Base-by-base conservation (phyloP, 148 eudicot genomes). In the Linanthus parryae region DNA sequence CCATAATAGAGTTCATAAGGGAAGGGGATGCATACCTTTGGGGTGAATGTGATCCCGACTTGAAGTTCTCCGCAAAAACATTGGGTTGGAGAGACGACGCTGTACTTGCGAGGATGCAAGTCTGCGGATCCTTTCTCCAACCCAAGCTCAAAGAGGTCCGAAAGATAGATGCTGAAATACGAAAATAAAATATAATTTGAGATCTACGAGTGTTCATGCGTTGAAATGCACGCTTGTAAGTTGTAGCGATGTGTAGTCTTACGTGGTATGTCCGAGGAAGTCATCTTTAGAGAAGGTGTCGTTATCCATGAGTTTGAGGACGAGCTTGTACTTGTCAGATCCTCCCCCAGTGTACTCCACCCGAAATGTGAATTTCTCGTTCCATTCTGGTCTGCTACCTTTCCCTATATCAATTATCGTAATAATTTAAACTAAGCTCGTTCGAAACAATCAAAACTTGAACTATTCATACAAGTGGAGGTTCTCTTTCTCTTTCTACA, bases 221-320 rank as follows among this genome's bases (percentile, higher is more conserved):
- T n/a, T n/a, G n/a, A n/a, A n/a, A n/a, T n/a, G n/a, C n/a, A n/a
- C n/a, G n/a, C n/a, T n/a, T n/a, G n/a, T n/a, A n/a, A n/a, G n/a
- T n/a, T n/a, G n/a, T n/a, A n/a, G n/a, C n/a, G n/a, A n/a, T n/a
- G n/a, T n/a, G n/a, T 51, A 7, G 1, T 2, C 82, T 41, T 77
- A 84, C 94, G 50, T 70, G 62, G 94, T 48, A 68, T 79, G 63
- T 48, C 88, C 88, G 3, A 84, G 50, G 38, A 44, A 62, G 58
- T 88, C 96, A 53, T 88, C 89, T 7, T 73, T 3, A 23, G 89
- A 74, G 73, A 84, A 84, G 20, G 89, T 79, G 48, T 88, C 96
- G 26, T 80, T 64, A 60, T 88, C 96, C 84, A 84, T 74, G 49
- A 85, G 34, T 44, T 44, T 73, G 38, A 85, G 74, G 2, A 25